Base-by-base conservation (phyloP, 2,329 filamentous ascomycete genomes). In the Diaporthe ampelina region DNA sequence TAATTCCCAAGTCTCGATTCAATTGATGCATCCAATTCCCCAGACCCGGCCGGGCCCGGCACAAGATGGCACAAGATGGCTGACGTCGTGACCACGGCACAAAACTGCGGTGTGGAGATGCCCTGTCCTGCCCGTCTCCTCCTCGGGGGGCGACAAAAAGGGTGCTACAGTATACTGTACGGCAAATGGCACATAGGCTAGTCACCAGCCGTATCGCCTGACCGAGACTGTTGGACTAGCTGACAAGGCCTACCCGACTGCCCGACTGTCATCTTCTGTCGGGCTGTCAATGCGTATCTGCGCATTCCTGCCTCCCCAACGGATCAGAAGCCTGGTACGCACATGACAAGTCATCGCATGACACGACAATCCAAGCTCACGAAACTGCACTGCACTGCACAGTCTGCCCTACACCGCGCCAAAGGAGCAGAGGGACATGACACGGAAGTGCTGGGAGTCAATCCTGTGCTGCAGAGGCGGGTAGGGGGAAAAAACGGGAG, bases 371-470 rank as follows among this genome's bases (percentile, higher is more conserved):
- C 21, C 35, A 40, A 40, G 37, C 37, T 7, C 61, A 58, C 35
- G 52, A 58, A 40, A 52, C 71, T 35, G 52, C 71, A 52, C 63
- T 45, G 24, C 40, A 35, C 40, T 35, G 40, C 59, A 11, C 29
- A 32, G 29, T 32, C 24, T 26, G 24, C 61, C 17, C 61, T 32
- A 29, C 52, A 56, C 52, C 24, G 52, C 52, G 32, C 26, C 43
- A 35, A 6, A 37, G 35, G 35, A 13, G 35, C 9, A 37, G 37
- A 21, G 29, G 29, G 29, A 24, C 40, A 67, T 50, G 61, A 67
- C 43, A 50, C 61, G 63, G 63, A 52, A 10, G n/a, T 67, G 63
- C 63, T 67, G 63, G 63, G 19, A 67, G 63, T 52, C 63, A 52
- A 67, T 11, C n/a, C 32, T 43, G 24, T n/a, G 45, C 45, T 32